Base-by-base conservation (phyloP, 2,329 filamentous ascomycete genomes). In the Lojkania enalia region DNA sequence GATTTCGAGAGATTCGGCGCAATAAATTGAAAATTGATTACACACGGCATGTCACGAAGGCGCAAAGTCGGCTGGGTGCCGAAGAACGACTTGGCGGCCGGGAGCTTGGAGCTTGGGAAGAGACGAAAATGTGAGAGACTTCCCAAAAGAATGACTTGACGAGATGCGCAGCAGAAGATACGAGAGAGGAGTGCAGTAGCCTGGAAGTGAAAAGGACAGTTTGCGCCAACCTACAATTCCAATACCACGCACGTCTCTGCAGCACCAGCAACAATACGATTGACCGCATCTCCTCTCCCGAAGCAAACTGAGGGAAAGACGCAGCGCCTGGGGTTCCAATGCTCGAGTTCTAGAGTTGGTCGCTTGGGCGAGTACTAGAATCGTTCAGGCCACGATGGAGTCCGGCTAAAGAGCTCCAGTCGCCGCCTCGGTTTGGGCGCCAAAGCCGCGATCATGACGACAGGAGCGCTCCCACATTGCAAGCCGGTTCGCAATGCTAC, bases 21-120 rank as follows among this genome's bases (percentile, higher is more conserved):
- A 41, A 57, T 66, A 67, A 21, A 67, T 64, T 68, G 60, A 49
- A 47, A 42, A 38, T 66, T 67, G 57, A 67, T 69, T 67, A 51
- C 55, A 52, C 35, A 51, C 49, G 44, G 54, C 52, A 55, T 54
- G 50, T 58, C 53, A 56, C 46, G 41, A 51, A 44, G 49, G 42
- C 48, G 39, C 35, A 50, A 55, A 49, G 41, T 49, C 44, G 31
- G 44, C 40, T 20, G 46, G 29, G 39, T 39, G 38, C 46, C 54
- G 47, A 42, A 32, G 20, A 35, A 39, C 46, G 46, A 44, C 52
- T 58, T 54, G 52, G 57, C 51, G 21, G 19, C 16, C 14, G 25
- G 40, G 18, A 38, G 18, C 20, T 31, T 18, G 20, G 41, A 38
- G 32, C 41, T 23, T 37, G 32, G 19, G 16, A 18, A 41, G 38